Base-by-base conservation (phyloP, 2,329 filamentous ascomycete species). In the Immersiporthe knoxdaviesiana region DNA sequence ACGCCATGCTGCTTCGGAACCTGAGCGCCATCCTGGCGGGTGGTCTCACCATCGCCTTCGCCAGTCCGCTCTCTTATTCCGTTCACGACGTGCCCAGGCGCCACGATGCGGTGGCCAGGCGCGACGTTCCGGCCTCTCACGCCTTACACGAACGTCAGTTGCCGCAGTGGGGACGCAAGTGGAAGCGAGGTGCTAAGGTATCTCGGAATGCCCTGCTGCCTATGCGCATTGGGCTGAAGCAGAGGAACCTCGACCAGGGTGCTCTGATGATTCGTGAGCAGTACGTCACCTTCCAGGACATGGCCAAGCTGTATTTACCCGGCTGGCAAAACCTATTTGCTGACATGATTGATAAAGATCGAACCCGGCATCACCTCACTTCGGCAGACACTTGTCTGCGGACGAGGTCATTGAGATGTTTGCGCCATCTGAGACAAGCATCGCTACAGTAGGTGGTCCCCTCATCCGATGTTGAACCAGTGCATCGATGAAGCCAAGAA, bases 331-430 rank as follows among this genome's bases (percentile, higher is more conserved):
- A 63, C 10, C 27, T 30, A 21, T n/a, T 32, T 8, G 8, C 7
- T 6, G 4, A 35, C 35, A 35, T 35, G 3, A 3, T 10, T 32
- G 18, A 5, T 63, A 80, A n/a, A n/a, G 79, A 72, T 79, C 79
- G 3, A 74, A 79, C 60, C 78, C 79, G 0, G 44, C 68, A 21
- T 80, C 79, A 3, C 71, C 74, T 21, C 80, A 79, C 58, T 83
- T 80, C 68, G 81, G 81, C 16, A 81, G 80, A 64, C 78, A 82
- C 68, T 76, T 80, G 70, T 78, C 78, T 1, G 71, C 78, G 37
- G 72, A 77, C 56, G 76, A 82, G 65, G 76, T 82, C 14, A 73
- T 77, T 18, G 76, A 82, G 16, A 75, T 80, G 65, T 82, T 82
- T 65, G 78, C 80, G 12, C 81, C 81, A 0, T 47, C 73, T 2